Base-by-base conservation (phyloP, 2,329 filamentous ascomycete genomes). In the Colletotrichum paranaense region DNA sequence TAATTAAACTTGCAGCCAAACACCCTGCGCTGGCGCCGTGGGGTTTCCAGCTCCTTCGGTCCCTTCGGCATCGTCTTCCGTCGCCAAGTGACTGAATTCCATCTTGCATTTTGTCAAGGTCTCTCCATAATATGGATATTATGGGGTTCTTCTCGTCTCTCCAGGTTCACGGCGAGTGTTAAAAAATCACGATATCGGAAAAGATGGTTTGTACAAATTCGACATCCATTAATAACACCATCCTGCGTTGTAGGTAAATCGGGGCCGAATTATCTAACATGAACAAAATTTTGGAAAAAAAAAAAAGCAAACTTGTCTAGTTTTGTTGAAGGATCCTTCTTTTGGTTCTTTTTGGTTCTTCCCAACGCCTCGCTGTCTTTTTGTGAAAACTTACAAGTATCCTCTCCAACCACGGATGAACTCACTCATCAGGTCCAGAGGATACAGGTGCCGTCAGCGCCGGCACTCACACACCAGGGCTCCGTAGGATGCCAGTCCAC, bases 401-500 rank as follows among this genome's bases (percentile, higher is more conserved):
- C 67, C 67, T 69, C 62, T 11, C 26, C 16, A 53, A 11, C 46
- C 56, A 62, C n/a, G 56, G 22, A 68, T 56, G 60, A 12, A 68
- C 24, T 55, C 63, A 69, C 35, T 28, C 14, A 38, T 80, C 82
- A 93, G 81, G 92, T 94, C 96, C 96, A 99, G 81, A 99, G 84
- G 79, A 96, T 92, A 84, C 95, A 94, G 16, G 94, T 97, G 55
- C 96, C 96, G 86, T 99, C 97, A 1, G 96, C 95, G 77, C 97
- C 97, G 59, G 95, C 96, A 86, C 94, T 97, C 66, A 98, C 92
- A 83, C 94, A 93, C 97, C 97, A 98, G 2, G 96, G 95, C 83
- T 98, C 94, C 75, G 90, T 91, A 6, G 95, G 95, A 86, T 99
- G 97, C 97, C 97, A 99, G 80, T 98, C 94, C 32, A 99, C 86